Evolutionary conservation across 306 rosid species (phyloP).

Genomic region (Vigna trinervia): DNA sequence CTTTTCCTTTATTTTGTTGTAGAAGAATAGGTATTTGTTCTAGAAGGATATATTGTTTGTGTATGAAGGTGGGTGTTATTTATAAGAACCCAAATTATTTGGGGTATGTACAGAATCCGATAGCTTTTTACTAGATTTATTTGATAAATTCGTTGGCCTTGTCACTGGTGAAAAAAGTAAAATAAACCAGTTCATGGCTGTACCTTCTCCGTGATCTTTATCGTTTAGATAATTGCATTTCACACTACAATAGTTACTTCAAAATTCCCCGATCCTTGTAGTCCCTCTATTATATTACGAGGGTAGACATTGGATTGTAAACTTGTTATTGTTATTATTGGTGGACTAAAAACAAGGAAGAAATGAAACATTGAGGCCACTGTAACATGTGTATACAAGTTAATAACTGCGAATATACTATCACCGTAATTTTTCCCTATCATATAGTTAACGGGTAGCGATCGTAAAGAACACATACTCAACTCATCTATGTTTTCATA

Average conservation of each 20-base stretch:
- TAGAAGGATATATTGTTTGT: constrained; percentile 43
- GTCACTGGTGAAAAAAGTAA: constrained; percentile 23
- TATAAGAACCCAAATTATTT: constrained; percentile 48
- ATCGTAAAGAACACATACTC: neutral
- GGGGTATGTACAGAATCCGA: constrained; percentile 50
- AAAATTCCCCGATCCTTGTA: neutral
- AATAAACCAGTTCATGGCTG: constrained; percentile 11
- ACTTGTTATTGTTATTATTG: neutral
- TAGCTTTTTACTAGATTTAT: constrained; percentile 34
- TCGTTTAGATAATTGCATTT: neutral
- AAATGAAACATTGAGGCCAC: neutral
- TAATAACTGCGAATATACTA: constrained; percentile 11
- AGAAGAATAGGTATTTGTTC: constrained; percentile 58
- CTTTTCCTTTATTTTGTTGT: constrained; percentile 41
- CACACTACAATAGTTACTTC: neutral
- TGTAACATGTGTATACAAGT: neutral
- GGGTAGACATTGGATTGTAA: neutral
- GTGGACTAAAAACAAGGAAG: neutral
- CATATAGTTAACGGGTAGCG: neutral
- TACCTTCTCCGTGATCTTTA: neutral
- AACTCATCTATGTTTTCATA: neutral
- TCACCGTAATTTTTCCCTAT: neutral
- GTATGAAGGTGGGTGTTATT: constrained; percentile 57
- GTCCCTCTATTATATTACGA: neutral
- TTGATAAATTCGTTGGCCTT: constrained; percentile 28